Evolutionary conservation across 768 basidiomycete genomes (phyloP), one percentile per base, ranked within the genome.

Genomic region (Dioszegia aurantiaca): DNA sequence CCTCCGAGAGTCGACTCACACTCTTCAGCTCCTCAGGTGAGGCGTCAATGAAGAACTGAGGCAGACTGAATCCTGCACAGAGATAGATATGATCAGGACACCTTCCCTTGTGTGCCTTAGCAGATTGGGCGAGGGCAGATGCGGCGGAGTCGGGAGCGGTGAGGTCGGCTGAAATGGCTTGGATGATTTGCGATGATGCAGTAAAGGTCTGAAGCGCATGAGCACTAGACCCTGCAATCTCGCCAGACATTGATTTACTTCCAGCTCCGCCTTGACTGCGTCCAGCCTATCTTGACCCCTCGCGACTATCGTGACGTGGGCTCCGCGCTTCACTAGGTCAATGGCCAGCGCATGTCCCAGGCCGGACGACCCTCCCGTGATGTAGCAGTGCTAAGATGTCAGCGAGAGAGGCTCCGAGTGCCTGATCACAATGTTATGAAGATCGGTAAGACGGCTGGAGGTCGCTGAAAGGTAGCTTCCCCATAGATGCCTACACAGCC

Each of bases 281-380:
- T 62, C 61, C 23, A 71, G 40, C 42, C 59, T 47, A 16, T 48
- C 52, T 28, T 62, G 30, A 49, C 51, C 54, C 26, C 65, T 49
- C 23, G 90, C 90, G 10, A 93, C 86, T 59, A 93, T 89, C 6
- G 88, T 89, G 2, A 93, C 86, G 61, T 89, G 81, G 0, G 90
- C 89, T 0, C 92, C 91, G 58, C 80, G 80, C 59, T 79, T 77
- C 14, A 83, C 82, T 1, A 76, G 80, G 16, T 86, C 77, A 27
- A 82, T 80, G 0, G 90, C 87, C 8, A 93, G 78, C 0, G 84
- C 82, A 1, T 90, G 81, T 1, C 91, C 91, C 0, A 92, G 83
- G 0, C 91, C 91, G 14, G 85, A 80, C 40, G 85, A 87, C 2
- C 88, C 90, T 2, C 91, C 91, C 0, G 90, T 90, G 17, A 94